Evolutionary conservation across 768 basidiomycete species (phyloP), one percentile per base, ranked within the genome.

Genomic region (Paxillus rubicundulus): DNA sequence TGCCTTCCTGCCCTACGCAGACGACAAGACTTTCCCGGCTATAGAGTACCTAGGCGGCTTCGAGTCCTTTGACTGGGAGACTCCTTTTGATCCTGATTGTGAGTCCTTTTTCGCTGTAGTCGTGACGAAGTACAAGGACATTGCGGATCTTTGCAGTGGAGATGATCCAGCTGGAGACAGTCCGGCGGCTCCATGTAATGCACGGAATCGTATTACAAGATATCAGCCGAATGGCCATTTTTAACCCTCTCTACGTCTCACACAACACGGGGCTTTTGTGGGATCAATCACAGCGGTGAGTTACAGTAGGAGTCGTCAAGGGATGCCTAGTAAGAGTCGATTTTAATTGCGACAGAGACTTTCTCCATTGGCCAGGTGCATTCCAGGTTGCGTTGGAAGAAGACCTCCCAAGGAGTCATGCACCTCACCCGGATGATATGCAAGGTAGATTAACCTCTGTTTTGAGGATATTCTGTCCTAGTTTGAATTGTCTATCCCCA

Each of bases 1-100:
- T 2, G 12, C 45, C 0, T 83, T 82, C 41, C 50, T 76, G 5
- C 79, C 79, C 0, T 81, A 76, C 45, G 75, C 76, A 3, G 81
- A 83, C 40, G 77, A 82, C 38, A 57, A 63, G 0, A 16, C 8
- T 0, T 82, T 84, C 56, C 55, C 68, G 1, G 24, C 63, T 1
- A 14, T 48, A 2, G 36, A 32, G 9, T 75, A 72, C 37, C 58
- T 78, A 4, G 18, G 24, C 1, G 17, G 7, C 0, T 75, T 74
- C 52, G 36, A 57, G 0, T 8, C 2, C 0, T 54, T 71, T 18
- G 65, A 62, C 3, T 74, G 73, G 82, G 74, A 76, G 50, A 56
- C 52, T 0, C 69, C 75, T 39, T 69, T 74, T 43, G 59, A 82
- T 63, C 80, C 81, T 0, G 82, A 84, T 49, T 56, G 82, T 82